phyloP scores from a whole-genome alignment of 2,329 filamentous ascomycete species.

The Botrytis aclada region DNA sequence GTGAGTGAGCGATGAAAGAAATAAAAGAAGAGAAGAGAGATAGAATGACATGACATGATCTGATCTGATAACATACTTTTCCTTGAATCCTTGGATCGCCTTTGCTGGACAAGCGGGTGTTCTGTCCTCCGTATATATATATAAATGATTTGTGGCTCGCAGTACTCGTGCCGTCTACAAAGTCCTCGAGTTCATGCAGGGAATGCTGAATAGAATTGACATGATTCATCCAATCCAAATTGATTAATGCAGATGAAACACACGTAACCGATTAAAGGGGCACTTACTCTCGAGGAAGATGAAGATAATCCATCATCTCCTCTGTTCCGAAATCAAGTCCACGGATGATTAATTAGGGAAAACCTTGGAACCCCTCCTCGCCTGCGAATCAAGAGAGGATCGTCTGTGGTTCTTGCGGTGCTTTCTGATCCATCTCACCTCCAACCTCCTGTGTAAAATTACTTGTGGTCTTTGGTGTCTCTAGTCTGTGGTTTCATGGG shows the following conservation, averaged over 20 bases:
- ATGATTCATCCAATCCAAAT: constrained; percentile 5
- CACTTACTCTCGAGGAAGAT: neutral
- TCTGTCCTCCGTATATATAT: neutral
- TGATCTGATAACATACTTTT: neutral
- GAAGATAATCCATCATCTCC: neutral
- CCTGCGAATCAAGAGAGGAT: neutral
- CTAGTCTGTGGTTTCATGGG: neutral
- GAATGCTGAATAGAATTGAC: neutral
- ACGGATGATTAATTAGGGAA: neutral
- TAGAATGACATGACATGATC: neutral
- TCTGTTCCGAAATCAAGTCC: neutral
- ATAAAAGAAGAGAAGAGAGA: neutral
- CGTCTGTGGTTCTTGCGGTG: neutral
- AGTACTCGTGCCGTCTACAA: too few species aligned
- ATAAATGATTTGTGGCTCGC: neutral
- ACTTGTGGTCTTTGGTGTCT: neutral
- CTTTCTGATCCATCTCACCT: neutral
- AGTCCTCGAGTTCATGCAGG: neutral
- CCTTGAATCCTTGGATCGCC: neutral
- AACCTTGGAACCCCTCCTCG: neutral
- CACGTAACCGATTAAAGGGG: neutral
- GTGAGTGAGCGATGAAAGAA: neutral
- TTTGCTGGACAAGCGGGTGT: neutral
- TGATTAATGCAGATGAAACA: constrained; percentile 5
- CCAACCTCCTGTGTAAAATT: neutral